Percentiles rank a stretch among this genome's conserved stretches.
Evolutionary conservation across 2,329 filamentous ascomycete genomes (phyloP).

Genomic region (Xylaria sp.): DNA sequence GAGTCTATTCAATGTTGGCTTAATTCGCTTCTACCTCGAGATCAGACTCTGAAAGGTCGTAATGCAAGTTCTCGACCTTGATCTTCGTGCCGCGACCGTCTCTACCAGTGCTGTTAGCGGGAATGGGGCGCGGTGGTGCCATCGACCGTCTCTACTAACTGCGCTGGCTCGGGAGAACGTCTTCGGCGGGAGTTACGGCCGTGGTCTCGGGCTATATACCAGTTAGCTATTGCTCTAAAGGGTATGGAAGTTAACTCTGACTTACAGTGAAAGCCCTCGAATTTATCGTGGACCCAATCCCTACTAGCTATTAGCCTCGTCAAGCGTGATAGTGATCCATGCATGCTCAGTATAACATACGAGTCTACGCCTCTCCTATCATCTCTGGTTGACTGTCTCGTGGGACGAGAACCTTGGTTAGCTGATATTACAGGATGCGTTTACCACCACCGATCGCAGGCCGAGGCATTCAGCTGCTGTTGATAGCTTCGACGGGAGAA

Average conservation of each 20-base stretch:
- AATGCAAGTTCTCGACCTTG: conserved; percentile 90
- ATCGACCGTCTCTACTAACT: conserved; percentile 33
- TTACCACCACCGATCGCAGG: conserved; percentile 52
- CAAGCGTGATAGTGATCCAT: conserved; percentile 5
- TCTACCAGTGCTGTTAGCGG: conserved; percentile 50
- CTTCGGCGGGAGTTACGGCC: conserved; percentile 47
- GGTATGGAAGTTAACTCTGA: conserved; percentile 11
- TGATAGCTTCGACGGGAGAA: conserved; percentile 47
- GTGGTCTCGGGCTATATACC: conserved; percentile 42
- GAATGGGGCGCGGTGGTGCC: conserved; percentile 4
- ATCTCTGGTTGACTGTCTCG: conserved; percentile 64
- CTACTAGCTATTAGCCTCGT: conserved; percentile 57
- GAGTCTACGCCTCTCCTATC: conserved; percentile 74
- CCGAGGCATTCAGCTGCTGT: conserved; percentile 51
- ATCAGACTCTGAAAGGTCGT: conserved; percentile 87
- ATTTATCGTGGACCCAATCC: conserved; percentile 95
- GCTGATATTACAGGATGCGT: conserved; percentile 55
- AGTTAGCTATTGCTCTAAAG: conserved; percentile 22
- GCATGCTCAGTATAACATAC: conserved; percentile 57
- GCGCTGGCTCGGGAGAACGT: conserved; percentile 54
- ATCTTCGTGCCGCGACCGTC: conserved; percentile 73
- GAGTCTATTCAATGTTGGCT: background rate
- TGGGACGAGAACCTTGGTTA: conserved; percentile 62
- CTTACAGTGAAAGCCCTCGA: conserved; percentile 74
- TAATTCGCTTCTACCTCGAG: conserved; percentile 69